phyloP scores from a whole-genome alignment of 352 stramenopile genomes.

The Aphanomyces invadans region DNA sequence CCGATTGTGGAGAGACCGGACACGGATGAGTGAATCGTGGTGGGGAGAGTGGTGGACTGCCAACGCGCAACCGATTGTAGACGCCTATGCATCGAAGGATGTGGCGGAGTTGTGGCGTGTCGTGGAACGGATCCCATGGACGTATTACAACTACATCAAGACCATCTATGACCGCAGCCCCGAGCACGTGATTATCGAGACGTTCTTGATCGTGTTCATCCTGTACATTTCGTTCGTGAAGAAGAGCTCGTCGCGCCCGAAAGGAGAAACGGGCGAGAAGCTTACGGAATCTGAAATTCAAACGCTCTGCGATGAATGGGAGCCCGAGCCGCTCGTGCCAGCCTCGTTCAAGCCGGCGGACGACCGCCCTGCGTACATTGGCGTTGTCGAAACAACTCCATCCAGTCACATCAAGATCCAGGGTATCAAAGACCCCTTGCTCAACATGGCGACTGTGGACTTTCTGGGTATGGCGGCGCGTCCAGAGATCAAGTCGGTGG shows the following conservation, averaged over 20 bases:
- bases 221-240: slow-evolving; percentile 91
- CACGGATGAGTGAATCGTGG: slow-evolving; percentile 13
- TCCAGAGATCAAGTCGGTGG: slow-evolving; percentile 82
- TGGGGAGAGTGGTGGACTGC: slow-evolving; percentile 23
- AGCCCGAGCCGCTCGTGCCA: slow-evolving; percentile 79
- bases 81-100: slow-evolving; percentile 12
- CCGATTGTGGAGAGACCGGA: no score
- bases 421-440: slow-evolving; percentile 49
- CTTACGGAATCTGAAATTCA: slow-evolving; percentile 85
- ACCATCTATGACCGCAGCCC: slow-evolving; percentile 79
- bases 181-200: slow-evolving; percentile 96
- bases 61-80: slow-evolving; percentile 22
- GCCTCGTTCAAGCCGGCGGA: slow-evolving; percentile 29
- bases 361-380: slow-evolving; percentile 41
- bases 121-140: slow-evolving; percentile 5
- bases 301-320: slow-evolving; percentile 85
- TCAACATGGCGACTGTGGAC: slow-evolving; percentile 97
- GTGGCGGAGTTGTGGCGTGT: background rate
- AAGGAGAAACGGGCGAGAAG: slow-evolving; percentile 41
- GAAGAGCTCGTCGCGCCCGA: slow-evolving; percentile 48
- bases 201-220: slow-evolving; percentile 93
- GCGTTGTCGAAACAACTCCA: slow-evolving; percentile 72
- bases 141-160: slow-evolving; percentile 49
- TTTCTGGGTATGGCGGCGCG: slow-evolving; percentile 90
- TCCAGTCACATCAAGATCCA: slow-evolving; percentile 78